Conservation (phyloP, 768 basidiomycete genomes). For the Saitozyma podzolica region DNA sequence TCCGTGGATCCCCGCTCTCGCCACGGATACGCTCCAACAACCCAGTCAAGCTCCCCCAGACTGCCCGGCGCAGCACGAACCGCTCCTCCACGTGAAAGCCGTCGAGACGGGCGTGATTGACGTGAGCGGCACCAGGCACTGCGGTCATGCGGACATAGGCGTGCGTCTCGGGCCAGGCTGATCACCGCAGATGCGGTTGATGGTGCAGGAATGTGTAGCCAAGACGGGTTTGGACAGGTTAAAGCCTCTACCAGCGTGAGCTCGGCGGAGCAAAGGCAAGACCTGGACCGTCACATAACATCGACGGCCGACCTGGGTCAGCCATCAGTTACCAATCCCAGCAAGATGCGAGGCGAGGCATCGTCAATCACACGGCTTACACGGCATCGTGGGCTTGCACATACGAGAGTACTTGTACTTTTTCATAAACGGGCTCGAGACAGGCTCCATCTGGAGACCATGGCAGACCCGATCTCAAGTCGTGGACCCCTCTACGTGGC, state of each 20-base stretch:
- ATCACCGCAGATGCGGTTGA: constrained; percentile 37
- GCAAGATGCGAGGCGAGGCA: too few species aligned
- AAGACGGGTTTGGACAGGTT: constrained; percentile 38
- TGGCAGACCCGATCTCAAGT: too few species aligned
- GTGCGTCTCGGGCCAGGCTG: neutral
- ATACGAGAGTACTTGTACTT: too few species aligned
- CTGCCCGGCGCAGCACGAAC: constrained; percentile 37
- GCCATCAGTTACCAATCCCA: too few species aligned
- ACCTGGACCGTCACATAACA: too few species aligned
- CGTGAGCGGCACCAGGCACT: constrained; percentile 25
- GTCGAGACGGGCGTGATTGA: constrained; percentile 52
- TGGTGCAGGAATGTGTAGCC: constrained; percentile 48
- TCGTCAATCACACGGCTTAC: too few species aligned
- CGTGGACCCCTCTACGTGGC: too few species aligned
- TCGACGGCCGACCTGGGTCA: too few species aligned
- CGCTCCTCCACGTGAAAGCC: constrained; percentile 42
- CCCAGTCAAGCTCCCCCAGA: constrained; percentile 9
- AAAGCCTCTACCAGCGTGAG: neutral
- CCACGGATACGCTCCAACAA: constrained; percentile 35
- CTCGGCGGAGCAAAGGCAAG: neutral
- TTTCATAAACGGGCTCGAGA: too few species aligned
- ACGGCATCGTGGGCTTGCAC: too few species aligned
- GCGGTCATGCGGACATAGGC: neutral
- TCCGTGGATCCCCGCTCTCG: constrained; percentile 46
- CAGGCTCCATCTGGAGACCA: too few species aligned